Percentiles rank a stretch among this genome's conserved stretches.
phyloP scores from a whole-genome alignment of 192 early-diverging fungal species.

The Rhizophlyctis rosea region DNA sequence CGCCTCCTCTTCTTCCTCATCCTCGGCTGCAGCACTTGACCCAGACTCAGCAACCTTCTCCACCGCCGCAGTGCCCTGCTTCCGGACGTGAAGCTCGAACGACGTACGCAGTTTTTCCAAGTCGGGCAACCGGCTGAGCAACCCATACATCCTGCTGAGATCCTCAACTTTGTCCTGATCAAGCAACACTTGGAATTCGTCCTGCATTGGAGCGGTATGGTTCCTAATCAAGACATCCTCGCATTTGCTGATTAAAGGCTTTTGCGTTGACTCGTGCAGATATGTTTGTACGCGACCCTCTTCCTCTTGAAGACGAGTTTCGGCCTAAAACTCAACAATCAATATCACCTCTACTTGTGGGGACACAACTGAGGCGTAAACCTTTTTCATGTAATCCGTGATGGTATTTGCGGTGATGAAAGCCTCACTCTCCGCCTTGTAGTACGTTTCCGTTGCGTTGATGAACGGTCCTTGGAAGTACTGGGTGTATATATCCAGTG shows the following conservation, averaged over 20 bases:
- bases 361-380: slow-evolving; percentile 16
- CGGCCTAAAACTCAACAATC: slow-evolving; percentile 50
- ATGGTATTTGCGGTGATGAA: slow-evolving; percentile 88
- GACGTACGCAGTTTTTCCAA: slow-evolving; percentile 74
- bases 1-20: slow-evolving; percentile 34
- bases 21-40: slow-evolving; percentile 30
- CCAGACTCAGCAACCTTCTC: slow-evolving; percentile 63
- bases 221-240: slow-evolving; percentile 84
- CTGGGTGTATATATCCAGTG: slow-evolving; percentile 80
- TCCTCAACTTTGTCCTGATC: slow-evolving; percentile 86
- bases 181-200: slow-evolving; percentile 88
- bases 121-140: slow-evolving; percentile 76
- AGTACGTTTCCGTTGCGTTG: slow-evolving; percentile 79
- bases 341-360: not conserved
- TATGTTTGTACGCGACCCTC: slow-evolving; percentile 85
- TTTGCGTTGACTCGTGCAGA: slow-evolving; percentile 76
- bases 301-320: slow-evolving; percentile 73
- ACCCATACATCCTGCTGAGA: slow-evolving; percentile 79
- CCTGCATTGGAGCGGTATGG: slow-evolving; percentile 77
- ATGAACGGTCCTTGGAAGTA: slow-evolving; percentile 86
- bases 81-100: slow-evolving; percentile 76
- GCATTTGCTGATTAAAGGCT: slow-evolving; percentile 75
- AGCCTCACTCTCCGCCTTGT: slow-evolving; percentile 83
- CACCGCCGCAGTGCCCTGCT: slow-evolving; percentile 76
- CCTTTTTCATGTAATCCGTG: slow-evolving; percentile 94